phyloP scores from a whole-genome alignment of 2,329 filamentous ascomycete genomes.

The Claviceps africana region DNA sequence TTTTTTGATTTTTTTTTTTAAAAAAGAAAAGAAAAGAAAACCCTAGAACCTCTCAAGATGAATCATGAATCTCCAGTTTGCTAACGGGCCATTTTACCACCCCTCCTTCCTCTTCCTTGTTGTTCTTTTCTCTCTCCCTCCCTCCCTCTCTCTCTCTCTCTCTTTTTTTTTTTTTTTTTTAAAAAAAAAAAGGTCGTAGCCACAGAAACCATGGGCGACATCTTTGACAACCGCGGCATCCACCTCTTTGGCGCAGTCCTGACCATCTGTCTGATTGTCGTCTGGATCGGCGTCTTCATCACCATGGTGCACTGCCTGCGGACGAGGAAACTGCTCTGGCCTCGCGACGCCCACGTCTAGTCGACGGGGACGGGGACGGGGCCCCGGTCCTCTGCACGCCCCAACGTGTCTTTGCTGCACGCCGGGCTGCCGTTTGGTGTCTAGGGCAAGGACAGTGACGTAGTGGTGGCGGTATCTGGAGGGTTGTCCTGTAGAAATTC shows the following conservation, averaged over 20 bases:
- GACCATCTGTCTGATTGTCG: slow-evolving; percentile 48
- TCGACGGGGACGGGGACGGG: slow-evolving; percentile 3
- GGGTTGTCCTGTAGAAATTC: background rate
- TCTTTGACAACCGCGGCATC: slow-evolving; percentile 45
- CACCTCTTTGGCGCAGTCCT: slow-evolving; percentile 54
- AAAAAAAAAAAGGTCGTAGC: slow-evolving; percentile 37
- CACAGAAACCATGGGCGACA: slow-evolving; percentile 55
- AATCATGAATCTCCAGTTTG: no score
- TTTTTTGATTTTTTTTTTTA: no score
- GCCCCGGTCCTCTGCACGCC: background rate
- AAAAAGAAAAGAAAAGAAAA: background rate
- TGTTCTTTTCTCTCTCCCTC: no score
- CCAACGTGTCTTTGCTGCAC: slow-evolving; percentile 1
- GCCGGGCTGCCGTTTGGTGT: slow-evolving; percentile 3
- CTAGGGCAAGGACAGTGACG: background rate
- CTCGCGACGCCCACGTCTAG: slow-evolving; percentile 35
- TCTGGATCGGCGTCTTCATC: slow-evolving; percentile 54
- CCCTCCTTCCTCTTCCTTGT: no score
- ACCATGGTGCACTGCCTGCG: slow-evolving; percentile 59
- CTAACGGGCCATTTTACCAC: no score
- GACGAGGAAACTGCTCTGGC: slow-evolving; percentile 59
- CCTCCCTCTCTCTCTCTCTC: no score
- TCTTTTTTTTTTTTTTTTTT: no score
- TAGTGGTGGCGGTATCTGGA: background rate
- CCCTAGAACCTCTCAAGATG: background rate